Evolutionary conservation across 73 alveolate genomes (phyloP).

Genomic region (Tetrahymena thermophila): DNA sequence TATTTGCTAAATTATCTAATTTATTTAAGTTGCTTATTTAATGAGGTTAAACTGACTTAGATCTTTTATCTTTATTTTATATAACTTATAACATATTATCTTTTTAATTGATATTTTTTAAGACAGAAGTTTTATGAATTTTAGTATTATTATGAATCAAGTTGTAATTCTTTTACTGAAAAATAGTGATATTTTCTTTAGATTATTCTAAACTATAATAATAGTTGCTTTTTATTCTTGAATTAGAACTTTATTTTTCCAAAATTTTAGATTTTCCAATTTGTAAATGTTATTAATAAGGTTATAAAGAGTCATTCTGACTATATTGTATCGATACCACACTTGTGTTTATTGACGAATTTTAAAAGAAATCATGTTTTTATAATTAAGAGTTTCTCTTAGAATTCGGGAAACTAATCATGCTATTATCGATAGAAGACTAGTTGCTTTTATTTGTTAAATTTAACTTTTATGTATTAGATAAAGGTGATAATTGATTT

Average conservation of each 20-base stretch:
- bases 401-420: not conserved
- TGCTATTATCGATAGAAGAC: not conserved
- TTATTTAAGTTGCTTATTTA: not conserved
- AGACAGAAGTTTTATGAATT: not conserved
- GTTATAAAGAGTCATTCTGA: not conserved
- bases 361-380: not conserved
- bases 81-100: not conserved
- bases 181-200: not conserved
- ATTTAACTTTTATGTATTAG: not conserved
- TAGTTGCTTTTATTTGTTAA: not conserved
- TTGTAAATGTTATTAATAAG: not conserved
- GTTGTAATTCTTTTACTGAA: not conserved
- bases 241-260: not conserved
- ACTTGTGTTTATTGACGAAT: not conserved
- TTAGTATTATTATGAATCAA: not conserved
- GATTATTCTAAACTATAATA: not conserved
- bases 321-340: not conserved
- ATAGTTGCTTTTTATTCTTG: not conserved
- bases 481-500: not conserved
- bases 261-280: not conserved
- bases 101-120: no score
- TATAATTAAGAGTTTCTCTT: not conserved
- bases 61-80: not conserved
- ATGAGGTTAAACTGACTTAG: not conserved
- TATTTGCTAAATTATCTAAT: not conserved